Conservation (phyloP, 352 stramenopile species). For the Globisporangium cylindrosporum region DNA sequence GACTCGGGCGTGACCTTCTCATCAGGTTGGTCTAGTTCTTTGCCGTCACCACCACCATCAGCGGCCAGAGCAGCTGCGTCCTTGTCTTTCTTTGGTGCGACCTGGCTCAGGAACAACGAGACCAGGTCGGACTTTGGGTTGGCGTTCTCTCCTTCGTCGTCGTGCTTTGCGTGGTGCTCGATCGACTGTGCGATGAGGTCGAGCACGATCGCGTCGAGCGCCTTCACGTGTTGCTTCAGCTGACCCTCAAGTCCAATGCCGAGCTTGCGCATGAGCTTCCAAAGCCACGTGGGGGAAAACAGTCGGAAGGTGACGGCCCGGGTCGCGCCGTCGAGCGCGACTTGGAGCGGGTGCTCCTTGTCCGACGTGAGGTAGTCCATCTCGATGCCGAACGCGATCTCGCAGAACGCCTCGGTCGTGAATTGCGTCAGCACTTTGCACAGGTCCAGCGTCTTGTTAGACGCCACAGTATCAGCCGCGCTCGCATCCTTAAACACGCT, state of each 20-base stretch:
- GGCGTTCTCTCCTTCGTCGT: neutral
- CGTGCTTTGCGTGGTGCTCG: slow-evolving; percentile 2
- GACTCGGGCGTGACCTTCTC: slow-evolving; percentile 12
- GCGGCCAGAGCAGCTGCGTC: neutral
- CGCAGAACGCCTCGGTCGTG: slow-evolving; percentile 35
- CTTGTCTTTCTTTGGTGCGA: neutral
- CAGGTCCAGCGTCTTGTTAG: slow-evolving; percentile 9
- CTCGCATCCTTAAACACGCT: slow-evolving; percentile 1
- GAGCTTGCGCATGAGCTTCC: slow-evolving; percentile 30
- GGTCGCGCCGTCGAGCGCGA: slow-evolving; percentile 21
- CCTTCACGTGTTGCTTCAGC: slow-evolving; percentile 19
- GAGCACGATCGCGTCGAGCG: slow-evolving; percentile 23
- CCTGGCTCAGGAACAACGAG: slow-evolving; percentile 34
- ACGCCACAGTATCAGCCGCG: too few species aligned
- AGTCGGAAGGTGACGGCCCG: slow-evolving; percentile 21
- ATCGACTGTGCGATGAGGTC: slow-evolving; percentile 30
- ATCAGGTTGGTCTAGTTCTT: slow-evolving; percentile 8
- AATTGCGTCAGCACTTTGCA: slow-evolving; percentile 25
- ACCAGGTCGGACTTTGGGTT: slow-evolving; percentile 26
- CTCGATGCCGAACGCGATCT: slow-evolving; percentile 35
- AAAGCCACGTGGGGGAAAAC: slow-evolving; percentile 26
- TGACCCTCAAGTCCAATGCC: slow-evolving; percentile 22
- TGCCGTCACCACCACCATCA: neutral
- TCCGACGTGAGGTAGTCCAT: slow-evolving; percentile 23
- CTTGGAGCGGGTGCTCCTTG: slow-evolving; percentile 25